Conservation (phyloP, 768 basidiomycete genomes). For the Naganishia randhawae region DNA sequence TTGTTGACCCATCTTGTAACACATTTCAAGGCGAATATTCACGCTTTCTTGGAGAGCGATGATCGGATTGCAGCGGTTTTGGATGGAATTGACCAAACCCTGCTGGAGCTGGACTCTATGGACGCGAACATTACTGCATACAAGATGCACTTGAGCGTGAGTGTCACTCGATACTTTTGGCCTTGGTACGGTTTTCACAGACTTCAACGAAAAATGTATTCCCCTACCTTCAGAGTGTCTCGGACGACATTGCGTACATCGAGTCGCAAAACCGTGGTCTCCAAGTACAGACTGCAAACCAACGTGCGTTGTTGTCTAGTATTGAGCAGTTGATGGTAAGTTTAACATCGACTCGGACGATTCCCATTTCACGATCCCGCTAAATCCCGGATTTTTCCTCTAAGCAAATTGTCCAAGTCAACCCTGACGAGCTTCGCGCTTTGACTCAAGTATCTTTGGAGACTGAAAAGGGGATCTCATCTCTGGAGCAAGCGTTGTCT, state of each 20-base stretch:
- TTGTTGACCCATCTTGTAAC: not conserved
- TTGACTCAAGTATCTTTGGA: conserved; percentile 88
- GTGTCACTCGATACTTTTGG: conserved; percentile 39
- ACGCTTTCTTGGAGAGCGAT: conserved; percentile 94
- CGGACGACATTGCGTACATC: conserved; percentile 90
- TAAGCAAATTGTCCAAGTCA: conserved; percentile 96
- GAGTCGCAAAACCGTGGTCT: conserved; percentile 94
- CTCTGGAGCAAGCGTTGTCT: conserved; percentile 74
- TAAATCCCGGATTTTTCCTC: not conserved
- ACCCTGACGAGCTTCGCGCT: conserved; percentile 65
- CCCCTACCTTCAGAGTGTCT: conserved; percentile 64
- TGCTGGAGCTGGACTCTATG: conserved; percentile 83
- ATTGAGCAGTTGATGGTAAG: conserved; percentile 77
- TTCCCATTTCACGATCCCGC: no score
- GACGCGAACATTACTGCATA: conserved; percentile 85
- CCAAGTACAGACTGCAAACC: conserved; percentile 96
- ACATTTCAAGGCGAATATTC: conserved; percentile 75
- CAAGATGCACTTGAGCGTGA: conserved; percentile 90
- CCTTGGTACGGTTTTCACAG: not conserved
- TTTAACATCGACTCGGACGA: not conserved
- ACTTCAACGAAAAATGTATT: not conserved
- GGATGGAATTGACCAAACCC: conserved; percentile 81
- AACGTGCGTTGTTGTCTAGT: conserved; percentile 75
- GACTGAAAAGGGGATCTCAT: conserved; percentile 67
- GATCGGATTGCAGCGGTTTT: conserved; percentile 81